A percentile compares a stretch with the other conserved stretches of the same genome.
Evolutionary conservation across 768 basidiomycete genomes (phyloP).

Genomic region (Leccinum subtestaceum): DNA sequence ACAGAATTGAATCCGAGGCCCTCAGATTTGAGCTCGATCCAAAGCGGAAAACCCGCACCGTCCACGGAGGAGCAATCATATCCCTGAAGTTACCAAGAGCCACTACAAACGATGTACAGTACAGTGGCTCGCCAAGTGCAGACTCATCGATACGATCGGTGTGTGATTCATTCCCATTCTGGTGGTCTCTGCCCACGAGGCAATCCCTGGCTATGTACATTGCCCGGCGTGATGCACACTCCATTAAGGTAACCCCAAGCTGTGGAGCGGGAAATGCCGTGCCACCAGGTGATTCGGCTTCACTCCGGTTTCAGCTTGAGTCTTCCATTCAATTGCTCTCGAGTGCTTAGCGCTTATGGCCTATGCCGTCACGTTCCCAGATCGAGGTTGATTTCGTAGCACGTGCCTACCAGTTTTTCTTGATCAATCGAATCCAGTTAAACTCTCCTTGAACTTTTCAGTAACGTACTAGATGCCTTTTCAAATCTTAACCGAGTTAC

Average conservation of each 20-base stretch:
- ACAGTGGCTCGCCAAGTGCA: background rate
- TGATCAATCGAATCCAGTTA: background rate
- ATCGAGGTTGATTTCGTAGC: background rate
- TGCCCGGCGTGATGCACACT: too few species aligned
- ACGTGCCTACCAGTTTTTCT: background rate
- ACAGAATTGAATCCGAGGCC: background rate
- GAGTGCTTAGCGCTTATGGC: background rate
- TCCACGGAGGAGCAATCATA: background rate
- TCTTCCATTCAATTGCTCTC: background rate
- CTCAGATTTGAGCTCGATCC: background rate
- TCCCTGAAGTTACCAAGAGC: background rate
- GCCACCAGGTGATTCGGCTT: background rate
- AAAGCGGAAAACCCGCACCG: background rate
- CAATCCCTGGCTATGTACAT: too few species aligned
- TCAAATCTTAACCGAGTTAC: background rate
- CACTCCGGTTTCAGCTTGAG: background rate
- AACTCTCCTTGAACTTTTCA: background rate
- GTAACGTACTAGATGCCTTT: background rate
- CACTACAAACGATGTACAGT: background rate
- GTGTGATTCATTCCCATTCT: background rate
- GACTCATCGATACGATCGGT: background rate
- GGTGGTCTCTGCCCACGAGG: background rate
- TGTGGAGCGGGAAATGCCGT: background rate
- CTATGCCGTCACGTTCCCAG: background rate
- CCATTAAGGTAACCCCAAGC: background rate